Evolutionary conservation across 306 rosid genomes (phyloP).

Genomic region (Benincasa hispida): DNA sequence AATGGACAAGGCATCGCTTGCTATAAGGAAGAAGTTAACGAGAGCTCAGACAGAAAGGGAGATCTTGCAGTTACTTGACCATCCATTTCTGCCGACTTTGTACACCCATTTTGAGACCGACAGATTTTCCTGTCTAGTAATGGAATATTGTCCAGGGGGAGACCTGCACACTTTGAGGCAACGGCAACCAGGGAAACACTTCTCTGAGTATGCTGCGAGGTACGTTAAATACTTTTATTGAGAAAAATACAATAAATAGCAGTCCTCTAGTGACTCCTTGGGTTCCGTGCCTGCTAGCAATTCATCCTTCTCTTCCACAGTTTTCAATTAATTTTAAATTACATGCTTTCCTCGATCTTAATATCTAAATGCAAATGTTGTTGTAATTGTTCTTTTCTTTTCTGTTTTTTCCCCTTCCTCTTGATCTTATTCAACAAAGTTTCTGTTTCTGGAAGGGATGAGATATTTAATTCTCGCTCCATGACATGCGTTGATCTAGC

Average conservation of each 20-base stretch:
- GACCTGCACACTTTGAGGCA: conserved; percentile 97
- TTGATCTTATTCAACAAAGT: neutral
- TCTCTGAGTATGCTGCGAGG: conserved; percentile 99
- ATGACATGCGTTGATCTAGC: neutral
- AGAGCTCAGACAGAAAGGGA: conserved; percentile 98
- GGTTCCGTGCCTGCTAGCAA: neutral
- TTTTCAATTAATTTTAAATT: neutral
- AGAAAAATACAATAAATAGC: neutral
- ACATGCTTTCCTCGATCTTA: neutral
- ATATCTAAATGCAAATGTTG: neutral
- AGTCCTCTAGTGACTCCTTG: neutral
- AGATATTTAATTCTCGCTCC: neutral
- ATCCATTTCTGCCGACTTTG: conserved; percentile 93
- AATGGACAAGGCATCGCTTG: conserved; percentile 97
- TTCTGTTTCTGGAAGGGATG: neutral
- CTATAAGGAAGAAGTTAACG: conserved; percentile 82
- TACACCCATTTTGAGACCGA: conserved; percentile 98
- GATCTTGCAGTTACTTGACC: conserved; percentile 93
- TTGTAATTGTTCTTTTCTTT: neutral
- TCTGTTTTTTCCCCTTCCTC: neutral
- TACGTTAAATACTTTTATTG: conserved; percentile 19
- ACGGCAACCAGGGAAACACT: conserved; percentile 96
- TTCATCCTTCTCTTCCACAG: neutral
- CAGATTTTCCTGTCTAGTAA: conserved; percentile 87
- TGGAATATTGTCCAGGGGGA: conserved; percentile 99